These are phyloP conservation scores for Globisporangium camurandrum DNA, from an alignment of 352 stramenopile genomes.

Conservation along the genomic window DNA sequence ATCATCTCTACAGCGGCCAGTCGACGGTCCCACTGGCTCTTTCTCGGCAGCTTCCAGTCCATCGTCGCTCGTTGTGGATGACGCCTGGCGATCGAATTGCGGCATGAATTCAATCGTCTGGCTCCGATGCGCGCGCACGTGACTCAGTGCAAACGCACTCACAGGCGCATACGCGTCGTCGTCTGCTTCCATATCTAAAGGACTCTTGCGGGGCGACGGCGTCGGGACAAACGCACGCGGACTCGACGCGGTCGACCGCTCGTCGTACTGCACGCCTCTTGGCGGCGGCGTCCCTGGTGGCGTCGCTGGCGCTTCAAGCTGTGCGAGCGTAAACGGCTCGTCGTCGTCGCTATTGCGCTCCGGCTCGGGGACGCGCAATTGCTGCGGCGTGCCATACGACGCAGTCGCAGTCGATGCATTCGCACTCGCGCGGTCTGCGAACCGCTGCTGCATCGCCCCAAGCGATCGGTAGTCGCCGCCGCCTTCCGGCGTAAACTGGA, in stretches of 20 bases:
- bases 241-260: neutral
- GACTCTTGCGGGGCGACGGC: too few species aligned
- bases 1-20: too few species aligned
- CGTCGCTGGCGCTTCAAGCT: slow-evolving; percentile 4
- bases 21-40: neutral
- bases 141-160: slow-evolving; percentile 8
- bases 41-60: neutral
- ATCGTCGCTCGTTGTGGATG: too few species aligned
- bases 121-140: slow-evolving; percentile 13
- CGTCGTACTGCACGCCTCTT: too few species aligned
- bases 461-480: slow-evolving; percentile 24
- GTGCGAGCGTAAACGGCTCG: slow-evolving; percentile 12
- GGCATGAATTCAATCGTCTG: slow-evolving; percentile 18
- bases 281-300: too few species aligned
- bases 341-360: slow-evolving; percentile 8
- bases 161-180: slow-evolving; percentile 9
- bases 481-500: slow-evolving; percentile 26
- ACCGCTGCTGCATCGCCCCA: slow-evolving; percentile 28
- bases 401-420: neutral
- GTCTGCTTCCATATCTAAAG: neutral
- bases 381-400: slow-evolving; percentile 9
- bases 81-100: slow-evolving; percentile 2
- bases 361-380: slow-evolving; percentile 6
- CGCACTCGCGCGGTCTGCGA: slow-evolving; percentile 19
- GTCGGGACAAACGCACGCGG: neutral